Conservation (phyloP, 2,329 filamentous ascomycete species). For the Corinectria fuckeliana region DNA sequence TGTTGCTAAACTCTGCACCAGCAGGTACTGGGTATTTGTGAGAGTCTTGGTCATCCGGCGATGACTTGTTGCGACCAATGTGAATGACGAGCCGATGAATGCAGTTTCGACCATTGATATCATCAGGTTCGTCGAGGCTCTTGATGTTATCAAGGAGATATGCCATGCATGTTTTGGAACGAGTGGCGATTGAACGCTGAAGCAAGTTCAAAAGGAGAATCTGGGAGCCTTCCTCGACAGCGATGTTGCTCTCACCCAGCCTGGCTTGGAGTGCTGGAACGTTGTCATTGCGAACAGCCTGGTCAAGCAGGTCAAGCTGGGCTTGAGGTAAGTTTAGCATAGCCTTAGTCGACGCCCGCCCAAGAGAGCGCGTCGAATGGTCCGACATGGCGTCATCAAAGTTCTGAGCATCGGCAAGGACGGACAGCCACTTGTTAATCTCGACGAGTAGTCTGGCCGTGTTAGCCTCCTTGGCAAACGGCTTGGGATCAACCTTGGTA, state of each 20-base stretch:
- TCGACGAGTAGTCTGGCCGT: slow-evolving; percentile 57
- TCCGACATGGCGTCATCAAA: slow-evolving; percentile 77
- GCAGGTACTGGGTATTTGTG: slow-evolving; percentile 58
- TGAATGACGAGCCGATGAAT: slow-evolving; percentile 92
- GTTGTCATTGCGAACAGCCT: slow-evolving; percentile 74
- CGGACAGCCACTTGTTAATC: slow-evolving; percentile 92
- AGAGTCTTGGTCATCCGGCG: slow-evolving; percentile 56
- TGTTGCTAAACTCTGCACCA: slow-evolving; percentile 63
- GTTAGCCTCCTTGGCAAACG: slow-evolving; percentile 78
- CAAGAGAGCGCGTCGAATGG: slow-evolving; percentile 77
- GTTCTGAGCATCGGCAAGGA: slow-evolving; percentile 78
- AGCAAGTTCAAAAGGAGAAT: slow-evolving; percentile 79
- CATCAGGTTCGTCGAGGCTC: slow-evolving; percentile 82
- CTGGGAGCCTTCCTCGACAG: slow-evolving; percentile 54
- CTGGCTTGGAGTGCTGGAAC: slow-evolving; percentile 60
- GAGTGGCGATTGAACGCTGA: slow-evolving; percentile 76
- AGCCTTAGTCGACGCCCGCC: slow-evolving; percentile 77
- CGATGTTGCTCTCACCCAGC: slow-evolving; percentile 63
- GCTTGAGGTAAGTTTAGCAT: slow-evolving; percentile 74
- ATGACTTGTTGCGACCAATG: slow-evolving; percentile 77
- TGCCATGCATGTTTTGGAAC: slow-evolving; percentile 73
- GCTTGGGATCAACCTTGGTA: slow-evolving; percentile 86
- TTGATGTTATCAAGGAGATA: slow-evolving; percentile 72
- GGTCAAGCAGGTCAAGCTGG: slow-evolving; percentile 74
- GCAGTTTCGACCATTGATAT: slow-evolving; percentile 93